phyloP scores from a whole-genome alignment of 768 basidiomycete genomes.

The Dictyophora rubrovolvata region DNA sequence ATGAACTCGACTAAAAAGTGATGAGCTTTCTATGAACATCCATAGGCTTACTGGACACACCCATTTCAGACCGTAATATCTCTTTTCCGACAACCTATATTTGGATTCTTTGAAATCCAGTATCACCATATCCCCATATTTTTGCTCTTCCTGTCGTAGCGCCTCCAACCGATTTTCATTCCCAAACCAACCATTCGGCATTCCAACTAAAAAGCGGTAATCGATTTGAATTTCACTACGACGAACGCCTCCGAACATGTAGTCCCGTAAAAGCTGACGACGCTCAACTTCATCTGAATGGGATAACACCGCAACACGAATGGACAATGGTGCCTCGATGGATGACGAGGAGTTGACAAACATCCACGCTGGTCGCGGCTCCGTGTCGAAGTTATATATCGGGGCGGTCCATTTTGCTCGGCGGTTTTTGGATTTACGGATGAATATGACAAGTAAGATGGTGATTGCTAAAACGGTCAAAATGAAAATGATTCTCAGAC shows the following conservation, averaged over 20 bases:
- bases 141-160: not conserved
- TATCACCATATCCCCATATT: not conserved
- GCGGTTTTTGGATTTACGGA: not conserved
- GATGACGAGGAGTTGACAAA: not conserved
- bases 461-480: no score
- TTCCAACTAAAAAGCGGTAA: conserved; percentile 1
- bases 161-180: not conserved
- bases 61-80: not conserved
- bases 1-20: not conserved
- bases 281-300: not conserved
- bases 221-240: not conserved
- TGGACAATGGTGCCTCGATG: not conserved
- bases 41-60: not conserved
- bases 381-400: not conserved
- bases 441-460: not conserved
- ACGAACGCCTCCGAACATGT: not conserved
- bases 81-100: not conserved
- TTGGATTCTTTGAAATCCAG: not conserved
- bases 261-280: not conserved
- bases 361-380: not conserved
- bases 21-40: not conserved
- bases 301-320: not conserved
- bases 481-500: no score
- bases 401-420: not conserved
- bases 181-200: not conserved